A percentile compares a stretch with the other conserved stretches of the same genome.
Conservation (phyloP, 208 protist genomes). For the Leptomonas seymouri region DNA sequence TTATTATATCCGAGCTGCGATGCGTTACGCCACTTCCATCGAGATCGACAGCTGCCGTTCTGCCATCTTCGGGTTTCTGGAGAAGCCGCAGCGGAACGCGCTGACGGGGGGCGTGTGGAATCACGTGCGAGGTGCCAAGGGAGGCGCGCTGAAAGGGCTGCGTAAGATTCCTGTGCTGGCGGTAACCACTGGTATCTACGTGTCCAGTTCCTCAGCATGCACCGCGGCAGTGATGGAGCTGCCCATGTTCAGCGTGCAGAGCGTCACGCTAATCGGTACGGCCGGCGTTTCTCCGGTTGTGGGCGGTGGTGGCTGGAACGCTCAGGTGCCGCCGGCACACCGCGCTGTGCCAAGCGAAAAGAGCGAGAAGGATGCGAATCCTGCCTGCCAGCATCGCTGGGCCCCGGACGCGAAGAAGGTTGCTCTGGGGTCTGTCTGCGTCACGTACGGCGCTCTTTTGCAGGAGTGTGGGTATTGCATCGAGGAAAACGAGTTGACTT, state of each 20-base stretch:
- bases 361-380: conserved; percentile 29
- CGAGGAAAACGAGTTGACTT: conserved; percentile 39
- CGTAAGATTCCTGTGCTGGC: conserved; percentile 44
- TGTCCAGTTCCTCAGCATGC: conserved; percentile 41
- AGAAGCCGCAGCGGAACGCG: conserved; percentile 40
- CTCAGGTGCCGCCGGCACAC: conserved; percentile 8
- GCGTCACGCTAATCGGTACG: conserved; percentile 56
- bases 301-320: conserved; percentile 49
- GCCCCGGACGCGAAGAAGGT: conserved; percentile 29
- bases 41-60: conserved; percentile 42
- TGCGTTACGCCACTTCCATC: conserved; percentile 43
- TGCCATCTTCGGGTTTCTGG: conserved; percentile 48
- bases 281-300: conserved; percentile 61
- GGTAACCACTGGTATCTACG: conserved; percentile 58
- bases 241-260: conserved; percentile 44
- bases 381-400: conserved; percentile 38
- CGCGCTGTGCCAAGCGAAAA: conserved; percentile 13
- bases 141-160: conserved; percentile 1
- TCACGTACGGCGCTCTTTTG: conserved; percentile 51
- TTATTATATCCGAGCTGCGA: conserved; percentile 44
- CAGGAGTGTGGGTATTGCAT: conserved; percentile 60
- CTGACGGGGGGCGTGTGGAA: conserved; percentile 29
- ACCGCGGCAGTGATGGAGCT: conserved; percentile 48
- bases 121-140: conserved; percentile 15
- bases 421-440: conserved; percentile 60